Conservation (phyloP, 164 flowering plant species). For the Vitis riparia region DNA sequence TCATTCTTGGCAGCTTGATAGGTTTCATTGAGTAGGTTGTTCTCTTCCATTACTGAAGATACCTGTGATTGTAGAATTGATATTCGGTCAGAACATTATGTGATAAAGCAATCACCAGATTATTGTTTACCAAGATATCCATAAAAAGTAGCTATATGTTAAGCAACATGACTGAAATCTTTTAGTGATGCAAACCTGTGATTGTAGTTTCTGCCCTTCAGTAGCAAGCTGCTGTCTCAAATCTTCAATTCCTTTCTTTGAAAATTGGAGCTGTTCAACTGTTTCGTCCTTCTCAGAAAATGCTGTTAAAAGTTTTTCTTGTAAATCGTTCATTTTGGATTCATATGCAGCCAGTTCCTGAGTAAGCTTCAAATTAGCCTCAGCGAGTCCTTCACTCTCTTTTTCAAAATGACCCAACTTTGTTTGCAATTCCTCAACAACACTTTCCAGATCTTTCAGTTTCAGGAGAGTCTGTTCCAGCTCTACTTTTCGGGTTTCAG, state of each 20-base stretch:
- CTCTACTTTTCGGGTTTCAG: slow-evolving; percentile 50
- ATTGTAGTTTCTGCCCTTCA: slow-evolving; percentile 56
- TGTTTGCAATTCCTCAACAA: slow-evolving; percentile 49
- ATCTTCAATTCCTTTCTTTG: slow-evolving; percentile 60
- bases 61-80: slow-evolving; percentile 56
- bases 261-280: slow-evolving; percentile 45
- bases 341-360: slow-evolving; percentile 59
- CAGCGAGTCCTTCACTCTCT: slow-evolving; percentile 60
- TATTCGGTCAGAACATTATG: background rate
- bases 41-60: slow-evolving; percentile 75
- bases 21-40: slow-evolving; percentile 53
- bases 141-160: background rate
- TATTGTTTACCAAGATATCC: background rate
- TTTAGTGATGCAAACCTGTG: slow-evolving; percentile 48
- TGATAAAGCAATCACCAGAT: slow-evolving; percentile 2
- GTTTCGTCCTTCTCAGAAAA: slow-evolving; percentile 52
- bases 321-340: slow-evolving; percentile 51
- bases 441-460: slow-evolving; percentile 46
- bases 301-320: slow-evolving; percentile 36
- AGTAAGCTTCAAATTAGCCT: slow-evolving; percentile 63
- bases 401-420: slow-evolving; percentile 41
- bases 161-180: background rate
- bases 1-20: slow-evolving; percentile 58
- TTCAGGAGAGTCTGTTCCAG: slow-evolving; percentile 60
- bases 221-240: slow-evolving; percentile 52